A percentile compares a stretch with the other conserved stretches of the same genome.
Conservation (phyloP, 2,329 filamentous ascomycete species). For the Sporothrix brasiliensis region DNA sequence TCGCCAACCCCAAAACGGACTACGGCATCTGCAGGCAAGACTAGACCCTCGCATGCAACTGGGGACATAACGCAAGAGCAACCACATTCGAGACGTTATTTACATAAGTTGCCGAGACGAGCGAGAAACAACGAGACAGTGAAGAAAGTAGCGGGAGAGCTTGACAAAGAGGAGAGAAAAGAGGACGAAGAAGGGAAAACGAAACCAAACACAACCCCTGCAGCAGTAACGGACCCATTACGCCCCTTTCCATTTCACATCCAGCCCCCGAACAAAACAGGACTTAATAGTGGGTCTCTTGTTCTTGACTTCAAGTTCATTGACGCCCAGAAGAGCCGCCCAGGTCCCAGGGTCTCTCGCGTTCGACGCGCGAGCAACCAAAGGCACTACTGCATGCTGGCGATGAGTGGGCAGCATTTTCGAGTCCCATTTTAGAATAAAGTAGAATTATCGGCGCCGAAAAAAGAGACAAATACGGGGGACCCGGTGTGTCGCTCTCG, state of each 20-base stretch:
- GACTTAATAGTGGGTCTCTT: too few relatives aligned
- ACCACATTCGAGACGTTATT: background rate
- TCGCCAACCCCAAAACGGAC: slow-evolving; percentile 26
- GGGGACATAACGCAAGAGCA: background rate
- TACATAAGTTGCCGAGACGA: background rate
- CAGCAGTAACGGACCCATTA: slow-evolving; percentile 16
- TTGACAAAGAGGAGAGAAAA: background rate
- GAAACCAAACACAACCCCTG: slow-evolving; percentile 1
- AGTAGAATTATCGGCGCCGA: too few relatives aligned
- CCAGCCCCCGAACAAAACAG: background rate
- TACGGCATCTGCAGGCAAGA: slow-evolving; percentile 15
- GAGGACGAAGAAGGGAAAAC: background rate
- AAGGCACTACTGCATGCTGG: too few relatives aligned
- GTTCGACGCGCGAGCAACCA: background rate
- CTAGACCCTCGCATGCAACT: background rate
- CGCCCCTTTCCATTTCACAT: slow-evolving; percentile 14
- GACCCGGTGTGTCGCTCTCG: background rate
- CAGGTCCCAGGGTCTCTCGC: background rate
- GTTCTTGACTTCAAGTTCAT: background rate
- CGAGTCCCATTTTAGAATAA: background rate
- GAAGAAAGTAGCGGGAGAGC: background rate
- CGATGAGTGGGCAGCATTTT: background rate
- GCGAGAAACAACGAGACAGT: background rate
- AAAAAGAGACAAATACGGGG: slow-evolving; percentile 8
- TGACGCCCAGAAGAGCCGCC: background rate